These are phyloP conservation scores for Colletotrichum karsti DNA, from an alignment of 2,329 filamentous ascomycete genomes.

Conservation along the genomic window DNA sequence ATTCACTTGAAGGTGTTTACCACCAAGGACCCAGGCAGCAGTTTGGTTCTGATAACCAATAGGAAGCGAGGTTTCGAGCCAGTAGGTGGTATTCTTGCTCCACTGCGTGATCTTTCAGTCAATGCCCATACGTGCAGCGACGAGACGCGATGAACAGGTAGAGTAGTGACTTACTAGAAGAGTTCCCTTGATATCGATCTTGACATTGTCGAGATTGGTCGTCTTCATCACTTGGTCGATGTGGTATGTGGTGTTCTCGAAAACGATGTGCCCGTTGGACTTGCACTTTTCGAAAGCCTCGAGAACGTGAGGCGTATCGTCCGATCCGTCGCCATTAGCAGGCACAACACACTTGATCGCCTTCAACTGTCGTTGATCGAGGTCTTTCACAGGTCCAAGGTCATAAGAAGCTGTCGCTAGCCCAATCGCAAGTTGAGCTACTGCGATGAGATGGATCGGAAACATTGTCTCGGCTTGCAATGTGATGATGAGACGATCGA, in stretches of 20 bases:
- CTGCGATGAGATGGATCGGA: background rate
- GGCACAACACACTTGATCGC: background rate
- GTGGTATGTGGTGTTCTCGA: background rate
- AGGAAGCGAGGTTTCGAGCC: background rate
- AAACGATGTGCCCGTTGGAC: background rate
- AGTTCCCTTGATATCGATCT: background rate
- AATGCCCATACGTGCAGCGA: background rate
- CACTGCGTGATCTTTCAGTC: background rate
- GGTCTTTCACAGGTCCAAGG: background rate
- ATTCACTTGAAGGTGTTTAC: background rate
- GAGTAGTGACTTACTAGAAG: background rate
- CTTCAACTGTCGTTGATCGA: background rate
- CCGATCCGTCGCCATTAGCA: background rate
- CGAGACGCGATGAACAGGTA: background rate
- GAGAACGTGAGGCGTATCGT: background rate
- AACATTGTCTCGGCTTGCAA: too few species aligned
- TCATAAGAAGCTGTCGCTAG: background rate
- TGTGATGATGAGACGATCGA: too few species aligned
- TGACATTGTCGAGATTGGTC: background rate
- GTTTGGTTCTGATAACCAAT: constrained; percentile 9
- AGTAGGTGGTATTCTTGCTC: constrained; percentile 10
- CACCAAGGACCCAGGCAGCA: background rate
- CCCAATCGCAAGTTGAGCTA: background rate
- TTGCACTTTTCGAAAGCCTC: background rate
- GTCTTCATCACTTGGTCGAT: constrained; percentile 1